Evolutionary conservation across 192 early-diverging fungal species (phyloP), one percentile per base, ranked within the genome.

Genomic region (Podila verticillata): DNA sequence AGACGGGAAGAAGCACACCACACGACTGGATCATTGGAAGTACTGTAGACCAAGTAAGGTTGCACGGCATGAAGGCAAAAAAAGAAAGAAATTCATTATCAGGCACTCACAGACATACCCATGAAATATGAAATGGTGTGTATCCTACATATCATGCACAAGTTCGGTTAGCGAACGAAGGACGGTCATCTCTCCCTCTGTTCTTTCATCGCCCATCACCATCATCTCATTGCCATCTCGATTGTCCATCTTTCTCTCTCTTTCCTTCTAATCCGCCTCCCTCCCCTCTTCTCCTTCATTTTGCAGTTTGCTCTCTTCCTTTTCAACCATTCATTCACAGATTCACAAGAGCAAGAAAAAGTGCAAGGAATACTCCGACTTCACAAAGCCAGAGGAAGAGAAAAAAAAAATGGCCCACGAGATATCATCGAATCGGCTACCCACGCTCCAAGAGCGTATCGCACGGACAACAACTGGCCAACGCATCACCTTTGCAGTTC

Each of bases 361-460:
- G 13, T 17, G 39, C 15, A 44, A 44, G 4, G 39, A 44, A 1
- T 2, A 44, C 39, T 44, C 39, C 15, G 39, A 44, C 39, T 17
- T 44, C 13, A 15, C 15, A 3, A 15, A 44, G 17, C 49, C 7
- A 12, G 17, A 54, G n/a, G 51, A 54, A 54, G 20, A 54, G 3
- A 54, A n/a, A 17, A 44, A n/a, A n/a, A n/a, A 44, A 44, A 44
- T 44, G 39, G 39, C 39, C 7, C 39, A 44, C 39, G 39, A 44
- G 39, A 54, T 54, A n/a, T 3, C 51, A 12, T n/a, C 51, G 22
- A 54, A n/a, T 54, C 51, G 51, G 51, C 28, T 65, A 20, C 73
- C 60, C 17, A 74, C 73, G 17, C 31, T 74, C 31, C 15, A 44
- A 9, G 73, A 74, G 39, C 73, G 73, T 24, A 57, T 74, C 29